These are phyloP conservation scores for Solanum clarkiae DNA, from an alignment of 257 asterid species.

Conservation along the genomic window DNA sequence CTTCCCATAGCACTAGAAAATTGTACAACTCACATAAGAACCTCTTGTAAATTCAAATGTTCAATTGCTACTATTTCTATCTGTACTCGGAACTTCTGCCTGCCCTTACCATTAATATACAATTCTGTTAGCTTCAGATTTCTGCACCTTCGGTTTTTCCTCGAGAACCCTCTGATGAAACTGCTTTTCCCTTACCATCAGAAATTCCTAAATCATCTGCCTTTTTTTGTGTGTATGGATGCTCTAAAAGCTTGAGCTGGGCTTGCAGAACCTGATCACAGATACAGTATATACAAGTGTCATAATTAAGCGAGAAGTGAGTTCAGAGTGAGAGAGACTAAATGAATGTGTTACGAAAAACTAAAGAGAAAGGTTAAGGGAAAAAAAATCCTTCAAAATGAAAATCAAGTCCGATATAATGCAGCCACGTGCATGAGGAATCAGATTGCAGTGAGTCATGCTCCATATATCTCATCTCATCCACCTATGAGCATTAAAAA, in stretches of 20 bases:
- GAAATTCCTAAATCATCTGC: constrained; percentile 14
- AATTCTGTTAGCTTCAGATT: not conserved
- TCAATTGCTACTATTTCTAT: not conserved
- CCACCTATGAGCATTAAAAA: not conserved
- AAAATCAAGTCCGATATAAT: not conserved
- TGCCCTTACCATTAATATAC: not conserved
- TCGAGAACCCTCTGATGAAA: not conserved
- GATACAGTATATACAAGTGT: not conserved
- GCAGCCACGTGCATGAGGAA: not conserved
- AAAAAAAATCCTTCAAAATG: not conserved
- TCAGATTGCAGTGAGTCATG: not conserved
- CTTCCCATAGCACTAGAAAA: not conserved
- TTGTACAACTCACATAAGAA: not conserved
- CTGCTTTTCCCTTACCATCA: constrained; percentile 45
- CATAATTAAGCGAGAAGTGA: not conserved
- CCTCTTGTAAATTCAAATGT: not conserved
- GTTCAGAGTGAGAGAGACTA: not conserved
- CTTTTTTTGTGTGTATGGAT: constrained; percentile 16
- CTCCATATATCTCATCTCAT: not conserved
- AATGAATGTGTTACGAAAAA: not conserved
- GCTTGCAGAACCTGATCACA: constrained; percentile 43
- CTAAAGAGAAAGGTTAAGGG: not conserved
- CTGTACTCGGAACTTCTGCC: not conserved
- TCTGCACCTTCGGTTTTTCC: not conserved
- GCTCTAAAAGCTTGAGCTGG: constrained; percentile 42